A percentile compares a stretch with the other conserved stretches of the same genome.
phyloP scores from a whole-genome alignment of 768 basidiomycete genomes.

The Boletellus ananas region DNA sequence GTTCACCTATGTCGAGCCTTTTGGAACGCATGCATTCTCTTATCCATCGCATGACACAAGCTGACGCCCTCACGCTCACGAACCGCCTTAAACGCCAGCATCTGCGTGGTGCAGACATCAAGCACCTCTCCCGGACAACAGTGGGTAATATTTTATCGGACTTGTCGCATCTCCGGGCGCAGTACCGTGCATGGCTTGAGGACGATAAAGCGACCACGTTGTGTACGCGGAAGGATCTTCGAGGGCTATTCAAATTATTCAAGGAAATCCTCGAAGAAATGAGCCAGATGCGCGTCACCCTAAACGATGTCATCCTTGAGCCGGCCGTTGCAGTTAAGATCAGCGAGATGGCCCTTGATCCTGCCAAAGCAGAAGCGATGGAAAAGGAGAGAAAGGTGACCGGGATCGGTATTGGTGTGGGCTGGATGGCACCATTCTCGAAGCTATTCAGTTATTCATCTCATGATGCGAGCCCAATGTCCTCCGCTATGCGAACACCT shows the following conservation, averaged over 20 bases:
- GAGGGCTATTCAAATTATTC: conserved; percentile 76
- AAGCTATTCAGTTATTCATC: conserved; percentile 62
- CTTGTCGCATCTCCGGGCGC: conserved; percentile 58
- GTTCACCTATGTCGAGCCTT: conserved; percentile 47
- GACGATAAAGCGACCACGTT: conserved; percentile 61
- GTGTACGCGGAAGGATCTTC: conserved; percentile 78
- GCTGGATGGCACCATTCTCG: conserved; percentile 86
- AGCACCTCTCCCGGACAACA: conserved; percentile 81
- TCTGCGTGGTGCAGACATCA: conserved; percentile 78
- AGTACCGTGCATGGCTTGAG: conserved; percentile 72
- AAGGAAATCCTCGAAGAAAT: conserved; percentile 82
- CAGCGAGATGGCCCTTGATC: conserved; percentile 66
- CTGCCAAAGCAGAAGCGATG: conserved; percentile 45
- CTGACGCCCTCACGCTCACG: conserved; percentile 84
- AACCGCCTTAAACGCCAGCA: conserved; percentile 90
- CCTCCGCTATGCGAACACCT: conserved; percentile 22
- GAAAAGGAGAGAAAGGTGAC: conserved; percentile 30
- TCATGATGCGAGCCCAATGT: conserved; percentile 12
- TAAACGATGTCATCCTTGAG: conserved; percentile 91
- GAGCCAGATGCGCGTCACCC: conserved; percentile 70
- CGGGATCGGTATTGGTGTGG: conserved; percentile 36
- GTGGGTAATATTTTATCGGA: conserved; percentile 73
- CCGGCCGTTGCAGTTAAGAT: conserved; percentile 71
- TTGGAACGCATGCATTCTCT: conserved; percentile 64
- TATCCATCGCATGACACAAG: conserved; percentile 59